Evolutionary conservation across 495 filamentous ascomycete species (phyloP).

Genomic region (Pyrenopolyporus hunteri): DNA sequence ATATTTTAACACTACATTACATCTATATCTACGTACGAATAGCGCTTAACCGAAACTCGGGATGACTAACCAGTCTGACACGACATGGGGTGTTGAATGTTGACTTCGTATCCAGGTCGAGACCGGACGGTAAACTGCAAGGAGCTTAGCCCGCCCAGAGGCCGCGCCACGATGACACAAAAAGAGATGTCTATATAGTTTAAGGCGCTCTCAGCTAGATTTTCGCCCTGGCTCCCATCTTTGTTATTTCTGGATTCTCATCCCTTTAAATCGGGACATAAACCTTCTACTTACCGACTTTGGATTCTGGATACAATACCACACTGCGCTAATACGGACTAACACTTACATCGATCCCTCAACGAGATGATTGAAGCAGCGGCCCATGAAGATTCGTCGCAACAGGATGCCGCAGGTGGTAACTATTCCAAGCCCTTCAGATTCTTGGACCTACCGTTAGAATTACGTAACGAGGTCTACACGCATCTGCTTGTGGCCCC

Average conservation of each 20-base stretch:
- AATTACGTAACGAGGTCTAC: conserved; percentile 25
- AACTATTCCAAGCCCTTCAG: neutral
- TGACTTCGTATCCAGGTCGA: neutral
- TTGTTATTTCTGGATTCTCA: too few species aligned
- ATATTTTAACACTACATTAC: neutral
- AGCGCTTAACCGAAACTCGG: neutral
- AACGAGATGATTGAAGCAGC: neutral
- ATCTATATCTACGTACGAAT: neutral
- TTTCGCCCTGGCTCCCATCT: too few species aligned
- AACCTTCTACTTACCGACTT: neutral
- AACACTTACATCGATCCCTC: too few species aligned
- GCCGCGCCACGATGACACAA: neutral
- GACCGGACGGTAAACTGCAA: conserved; percentile 11
- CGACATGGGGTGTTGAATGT: neutral
- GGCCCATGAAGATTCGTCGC: neutral
- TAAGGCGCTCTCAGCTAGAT: too few species aligned
- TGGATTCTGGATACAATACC: neutral
- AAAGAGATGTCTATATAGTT: neutral
- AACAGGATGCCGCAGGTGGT: neutral
- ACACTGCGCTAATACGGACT: neutral
- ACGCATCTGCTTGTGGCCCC: neutral
- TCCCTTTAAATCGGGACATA: too few species aligned
- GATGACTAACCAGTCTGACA: neutral
- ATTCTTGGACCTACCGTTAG: conserved; percentile 15
- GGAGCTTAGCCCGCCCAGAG: neutral